A percentile compares a stretch with the other conserved stretches of the same genome.
phyloP scores from a whole-genome alignment of 352 stramenopile species.

The Phytophthora agathidicida region DNA sequence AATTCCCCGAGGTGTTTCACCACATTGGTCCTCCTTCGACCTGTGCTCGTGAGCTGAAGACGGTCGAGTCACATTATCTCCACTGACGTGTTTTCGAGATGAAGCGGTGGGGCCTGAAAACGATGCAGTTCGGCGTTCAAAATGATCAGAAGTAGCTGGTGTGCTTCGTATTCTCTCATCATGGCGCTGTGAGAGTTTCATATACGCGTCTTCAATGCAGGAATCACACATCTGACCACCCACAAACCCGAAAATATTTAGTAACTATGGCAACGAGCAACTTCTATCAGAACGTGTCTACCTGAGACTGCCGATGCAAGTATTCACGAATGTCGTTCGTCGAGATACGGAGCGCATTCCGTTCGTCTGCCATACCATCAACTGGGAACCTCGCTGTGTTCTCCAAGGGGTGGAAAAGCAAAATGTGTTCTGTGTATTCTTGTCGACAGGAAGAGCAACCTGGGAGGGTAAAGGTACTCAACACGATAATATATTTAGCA shows the following conservation, averaged over 20 bases:
- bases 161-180: background rate
- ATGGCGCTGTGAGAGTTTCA: constrained; percentile 14
- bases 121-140: constrained; percentile 4
- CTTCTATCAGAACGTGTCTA: background rate
- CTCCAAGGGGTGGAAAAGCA: no score
- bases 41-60: constrained; percentile 21
- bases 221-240: constrained; percentile 27
- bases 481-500: constrained; percentile 7
- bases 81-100: background rate
- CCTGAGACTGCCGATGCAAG: constrained; percentile 14
- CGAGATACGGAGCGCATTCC: constrained; percentile 1
- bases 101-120: constrained; percentile 10
- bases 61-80: constrained; percentile 9
- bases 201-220: constrained; percentile 24
- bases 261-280: background rate
- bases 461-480: background rate
- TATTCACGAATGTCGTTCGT: constrained; percentile 22
- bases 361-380: background rate
- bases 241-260: background rate
- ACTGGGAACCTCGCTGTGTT: no score
- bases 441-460: background rate
- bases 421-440: no score
- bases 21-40: background rate
- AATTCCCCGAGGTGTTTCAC: constrained; percentile 18
- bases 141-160: background rate